Conservation (phyloP, 192 early-diverging fungal genomes). For the Oehlia diaphana region DNA sequence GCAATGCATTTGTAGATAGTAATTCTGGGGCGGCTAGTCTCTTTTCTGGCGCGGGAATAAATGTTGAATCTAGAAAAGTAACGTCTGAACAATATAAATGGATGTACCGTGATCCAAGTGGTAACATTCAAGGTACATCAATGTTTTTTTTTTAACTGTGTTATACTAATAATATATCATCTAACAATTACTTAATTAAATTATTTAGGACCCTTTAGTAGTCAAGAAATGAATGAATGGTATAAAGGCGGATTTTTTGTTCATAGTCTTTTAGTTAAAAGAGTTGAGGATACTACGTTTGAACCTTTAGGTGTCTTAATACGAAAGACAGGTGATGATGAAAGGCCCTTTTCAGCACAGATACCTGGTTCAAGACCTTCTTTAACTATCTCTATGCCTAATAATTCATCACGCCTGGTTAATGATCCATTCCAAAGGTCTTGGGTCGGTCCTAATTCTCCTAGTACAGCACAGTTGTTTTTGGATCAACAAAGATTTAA, state of each 20-base stretch:
- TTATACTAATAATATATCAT: neutral
- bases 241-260: conserved; percentile 84
- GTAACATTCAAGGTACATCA: conserved; percentile 70
- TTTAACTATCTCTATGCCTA: conserved; percentile 27
- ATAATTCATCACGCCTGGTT: conserved; percentile 14
- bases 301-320: conserved; percentile 76
- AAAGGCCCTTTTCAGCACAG: conserved; percentile 67
- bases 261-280: conserved; percentile 75
- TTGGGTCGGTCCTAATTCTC: conserved; percentile 27
- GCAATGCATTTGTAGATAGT: conserved; percentile 12
- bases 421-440: conserved; percentile 20
- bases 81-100: conserved; percentile 54
- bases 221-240: conserved; percentile 96
- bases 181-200: neutral
- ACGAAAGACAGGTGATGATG: conserved; percentile 62
- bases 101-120: conserved; percentile 85
- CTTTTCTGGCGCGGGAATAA: conserved; percentile 10
- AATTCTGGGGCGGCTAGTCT: conserved; percentile 4
- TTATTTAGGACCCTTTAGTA: conserved; percentile 66
- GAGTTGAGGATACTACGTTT: conserved; percentile 74
- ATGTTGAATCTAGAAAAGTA: conserved; percentile 17
- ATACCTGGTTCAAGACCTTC: conserved; percentile 27
- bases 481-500: conserved; percentile 32
- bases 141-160: no score
- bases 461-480: conserved; percentile 30